Conservation (phyloP, 2,329 filamentous ascomycete species). For the Dryadomyces quercus-mongolicae region DNA sequence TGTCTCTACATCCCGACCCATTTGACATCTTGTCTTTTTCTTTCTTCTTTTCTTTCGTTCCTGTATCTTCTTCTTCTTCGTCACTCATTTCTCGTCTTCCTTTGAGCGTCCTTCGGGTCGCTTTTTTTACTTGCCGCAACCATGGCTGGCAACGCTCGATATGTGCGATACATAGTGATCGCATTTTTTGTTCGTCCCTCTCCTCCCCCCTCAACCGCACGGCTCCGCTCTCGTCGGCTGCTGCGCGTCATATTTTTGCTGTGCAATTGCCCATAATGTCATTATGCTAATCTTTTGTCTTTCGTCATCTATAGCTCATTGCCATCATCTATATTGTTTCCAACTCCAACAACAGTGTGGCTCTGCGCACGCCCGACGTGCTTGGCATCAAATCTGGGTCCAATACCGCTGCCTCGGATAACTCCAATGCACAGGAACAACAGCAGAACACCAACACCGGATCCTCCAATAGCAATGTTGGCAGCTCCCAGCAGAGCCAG, state of each 20-base stretch:
- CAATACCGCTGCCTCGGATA: background rate
- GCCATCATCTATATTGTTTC: constrained; percentile 76
- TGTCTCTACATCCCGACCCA: background rate
- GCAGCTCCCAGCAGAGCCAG: background rate
- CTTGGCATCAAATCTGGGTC: constrained; percentile 7
- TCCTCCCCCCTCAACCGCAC: background rate
- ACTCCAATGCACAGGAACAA: background rate
- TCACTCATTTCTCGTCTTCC: background rate
- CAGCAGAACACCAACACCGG: background rate
- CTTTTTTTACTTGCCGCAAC: constrained; percentile 3
- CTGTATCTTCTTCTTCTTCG: background rate
- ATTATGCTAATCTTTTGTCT: background rate
- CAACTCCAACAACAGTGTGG: constrained; percentile 34
- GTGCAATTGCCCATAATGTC: background rate
- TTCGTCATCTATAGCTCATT: constrained; percentile 35
- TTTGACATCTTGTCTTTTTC: background rate
- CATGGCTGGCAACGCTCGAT: constrained; percentile 59
- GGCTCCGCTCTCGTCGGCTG: background rate
- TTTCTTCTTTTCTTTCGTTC: background rate
- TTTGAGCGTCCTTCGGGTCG: constrained; percentile 3
- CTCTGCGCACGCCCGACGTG: constrained; percentile 15
- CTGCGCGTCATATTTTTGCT: background rate
- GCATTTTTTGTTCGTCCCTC: constrained; percentile 58
- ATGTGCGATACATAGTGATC: constrained; percentile 66
- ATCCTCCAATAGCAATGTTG: background rate